Conservation (phyloP, 495 filamentous ascomycete genomes). For the Penicillium taxi region DNA sequence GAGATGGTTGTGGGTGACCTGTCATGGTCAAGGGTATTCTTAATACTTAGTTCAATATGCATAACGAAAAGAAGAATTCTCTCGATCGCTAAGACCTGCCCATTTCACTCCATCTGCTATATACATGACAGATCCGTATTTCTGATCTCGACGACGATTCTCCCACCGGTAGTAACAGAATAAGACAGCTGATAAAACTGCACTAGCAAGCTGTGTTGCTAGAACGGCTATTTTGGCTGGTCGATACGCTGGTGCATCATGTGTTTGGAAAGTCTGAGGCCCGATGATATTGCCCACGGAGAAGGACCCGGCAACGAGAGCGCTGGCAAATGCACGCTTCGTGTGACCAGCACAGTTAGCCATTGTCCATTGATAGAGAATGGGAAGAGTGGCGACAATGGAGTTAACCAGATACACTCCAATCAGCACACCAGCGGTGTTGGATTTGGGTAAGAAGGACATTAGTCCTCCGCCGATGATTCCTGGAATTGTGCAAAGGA, state of each 20-base stretch:
- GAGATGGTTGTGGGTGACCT: too few species aligned
- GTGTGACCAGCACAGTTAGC: slow-evolving; percentile 44
- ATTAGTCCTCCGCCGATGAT: slow-evolving; percentile 53
- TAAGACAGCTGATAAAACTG: slow-evolving; percentile 30
- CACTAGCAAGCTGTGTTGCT: slow-evolving; percentile 38
- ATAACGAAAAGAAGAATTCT: slow-evolving; percentile 37
- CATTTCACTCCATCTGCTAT: slow-evolving; percentile 25
- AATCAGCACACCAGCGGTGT: slow-evolving; percentile 45
- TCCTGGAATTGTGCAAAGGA: slow-evolving; percentile 35
- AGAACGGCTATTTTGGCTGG: slow-evolving; percentile 57
- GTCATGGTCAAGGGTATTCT: not conserved
- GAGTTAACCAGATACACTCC: slow-evolving; percentile 60
- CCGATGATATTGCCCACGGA: slow-evolving; percentile 60
- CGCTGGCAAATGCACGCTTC: slow-evolving; percentile 46
- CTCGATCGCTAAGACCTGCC: slow-evolving; percentile 36
- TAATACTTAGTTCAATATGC: slow-evolving; percentile 27
- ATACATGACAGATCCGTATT: slow-evolving; percentile 11
- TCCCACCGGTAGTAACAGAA: slow-evolving; percentile 39
- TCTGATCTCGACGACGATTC: slow-evolving; percentile 32
- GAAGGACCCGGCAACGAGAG: slow-evolving; percentile 51
- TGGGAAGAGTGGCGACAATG: slow-evolving; percentile 33
- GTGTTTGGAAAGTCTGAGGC: slow-evolving; percentile 54
- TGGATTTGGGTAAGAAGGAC: slow-evolving; percentile 46
- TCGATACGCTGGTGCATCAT: slow-evolving; percentile 51
- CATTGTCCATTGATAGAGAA: slow-evolving; percentile 43